These are phyloP conservation scores for Lunularia cruciata DNA, from an alignment of 225 moss, liverwort and hornwort genomes.

Conservation along the genomic window DNA sequence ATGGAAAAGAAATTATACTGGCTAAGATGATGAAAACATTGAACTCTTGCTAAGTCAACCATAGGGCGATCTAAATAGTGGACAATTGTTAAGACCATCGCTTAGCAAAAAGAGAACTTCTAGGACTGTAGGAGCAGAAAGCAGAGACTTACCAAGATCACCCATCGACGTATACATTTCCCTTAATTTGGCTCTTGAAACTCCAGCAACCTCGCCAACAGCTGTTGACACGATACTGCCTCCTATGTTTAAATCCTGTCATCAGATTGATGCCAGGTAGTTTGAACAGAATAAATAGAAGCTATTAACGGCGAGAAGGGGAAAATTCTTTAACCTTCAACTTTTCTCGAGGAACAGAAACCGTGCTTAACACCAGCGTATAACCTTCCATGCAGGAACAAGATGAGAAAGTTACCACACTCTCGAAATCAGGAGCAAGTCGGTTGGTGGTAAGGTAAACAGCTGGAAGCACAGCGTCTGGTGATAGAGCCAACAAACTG, in stretches of 20 bases:
- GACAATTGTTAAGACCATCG: too few relatives aligned
- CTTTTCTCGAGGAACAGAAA: too few relatives aligned
- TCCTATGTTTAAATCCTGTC: constrained; percentile 86
- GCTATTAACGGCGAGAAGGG: too few relatives aligned
- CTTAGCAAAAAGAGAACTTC: too few relatives aligned
- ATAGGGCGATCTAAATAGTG: too few relatives aligned
- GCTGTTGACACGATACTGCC: constrained; percentile 79
- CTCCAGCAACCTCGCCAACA: constrained; percentile 78
- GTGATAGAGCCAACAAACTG: constrained; percentile 89
- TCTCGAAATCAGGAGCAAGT: constrained; percentile 87
- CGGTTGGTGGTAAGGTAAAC: constrained; percentile 86
- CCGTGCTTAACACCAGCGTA: too few relatives aligned
- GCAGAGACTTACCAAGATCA: constrained; percentile 60
- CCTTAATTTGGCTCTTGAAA: constrained; percentile 69
- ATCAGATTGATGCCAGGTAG: not conserved
- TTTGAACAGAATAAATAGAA: too few relatives aligned
- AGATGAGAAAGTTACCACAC: constrained; percentile 35
- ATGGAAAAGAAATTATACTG: too few relatives aligned
- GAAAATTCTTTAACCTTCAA: too few relatives aligned
- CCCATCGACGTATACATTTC: constrained; percentile 84
- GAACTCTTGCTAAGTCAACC: too few relatives aligned
- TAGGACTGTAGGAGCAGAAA: too few relatives aligned
- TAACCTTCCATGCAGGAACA: not conserved
- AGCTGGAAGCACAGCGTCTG: constrained; percentile 79
- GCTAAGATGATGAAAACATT: too few relatives aligned